Evolutionary conservation across 1,284 basidiomycete genomes (phyloP).

Genomic region (Chiua sp.): DNA sequence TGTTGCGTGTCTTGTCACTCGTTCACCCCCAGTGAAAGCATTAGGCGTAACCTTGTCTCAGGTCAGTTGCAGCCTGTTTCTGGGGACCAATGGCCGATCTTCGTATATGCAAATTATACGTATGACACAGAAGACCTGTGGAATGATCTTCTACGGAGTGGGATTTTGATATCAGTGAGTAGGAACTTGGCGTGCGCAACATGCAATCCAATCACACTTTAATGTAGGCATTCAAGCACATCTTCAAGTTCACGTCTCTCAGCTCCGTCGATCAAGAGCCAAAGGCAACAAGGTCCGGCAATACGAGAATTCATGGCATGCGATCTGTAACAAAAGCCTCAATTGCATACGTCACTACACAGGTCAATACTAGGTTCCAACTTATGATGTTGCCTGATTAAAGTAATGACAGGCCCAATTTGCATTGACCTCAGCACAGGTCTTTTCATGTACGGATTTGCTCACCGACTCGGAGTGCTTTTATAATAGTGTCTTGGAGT

Average conservation of each 20-base stretch:
- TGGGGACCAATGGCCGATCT: background rate
- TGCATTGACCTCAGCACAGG: background rate
- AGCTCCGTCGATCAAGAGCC: background rate
- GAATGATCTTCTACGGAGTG: background rate
- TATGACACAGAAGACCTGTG: background rate
- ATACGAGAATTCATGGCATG: conserved; percentile 4
- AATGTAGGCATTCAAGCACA: background rate
- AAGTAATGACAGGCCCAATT: background rate
- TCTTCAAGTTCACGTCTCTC: background rate
- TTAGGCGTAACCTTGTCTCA: background rate
- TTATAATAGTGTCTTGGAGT: too few relatives aligned
- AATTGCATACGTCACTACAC: conserved; percentile 4
- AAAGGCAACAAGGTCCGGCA: conserved; percentile 1
- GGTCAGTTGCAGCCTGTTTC: background rate
- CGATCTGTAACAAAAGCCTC: conserved; percentile 1
- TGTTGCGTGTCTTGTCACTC: too few relatives aligned
- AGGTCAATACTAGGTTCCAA: background rate
- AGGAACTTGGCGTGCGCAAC: background rate
- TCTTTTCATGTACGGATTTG: conserved; percentile 3
- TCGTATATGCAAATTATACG: background rate
- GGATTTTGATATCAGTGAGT: background rate
- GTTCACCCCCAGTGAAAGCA: too few relatives aligned
- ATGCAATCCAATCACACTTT: background rate
- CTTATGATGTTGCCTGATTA: background rate
- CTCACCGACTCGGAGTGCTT: background rate